These are phyloP conservation scores for Hypomyces perniciosus DNA, from an alignment of 2,329 filamentous ascomycete genomes.

Conservation along the genomic window DNA sequence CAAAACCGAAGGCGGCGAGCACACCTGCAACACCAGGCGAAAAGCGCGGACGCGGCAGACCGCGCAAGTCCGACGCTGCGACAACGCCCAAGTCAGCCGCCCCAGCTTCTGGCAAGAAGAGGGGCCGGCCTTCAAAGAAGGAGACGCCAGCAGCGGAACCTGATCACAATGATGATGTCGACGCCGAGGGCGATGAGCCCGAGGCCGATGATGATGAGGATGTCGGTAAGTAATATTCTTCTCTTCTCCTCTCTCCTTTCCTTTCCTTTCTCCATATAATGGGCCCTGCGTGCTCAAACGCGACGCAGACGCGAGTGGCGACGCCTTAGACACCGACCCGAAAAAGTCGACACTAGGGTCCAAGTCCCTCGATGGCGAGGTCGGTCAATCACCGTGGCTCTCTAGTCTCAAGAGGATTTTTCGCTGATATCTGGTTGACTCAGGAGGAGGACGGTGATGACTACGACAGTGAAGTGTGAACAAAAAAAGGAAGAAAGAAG, in stretches of 20 bases:
- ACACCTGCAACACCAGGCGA: slow-evolving; percentile 13
- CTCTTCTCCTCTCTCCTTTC: not conserved
- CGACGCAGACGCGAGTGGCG: slow-evolving; percentile 6
- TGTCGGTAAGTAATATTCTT: not conserved
- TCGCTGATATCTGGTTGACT: slow-evolving; percentile 20
- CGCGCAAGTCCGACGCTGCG: slow-evolving; percentile 22
- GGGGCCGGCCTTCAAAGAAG: slow-evolving; percentile 5
- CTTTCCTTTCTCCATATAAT: no score
- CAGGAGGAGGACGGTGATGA: slow-evolving; percentile 18
- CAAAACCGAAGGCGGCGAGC: slow-evolving; percentile 12
- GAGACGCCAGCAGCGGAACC: slow-evolving; percentile 23
- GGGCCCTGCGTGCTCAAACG: not conserved
- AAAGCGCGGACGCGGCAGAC: slow-evolving; percentile 23
- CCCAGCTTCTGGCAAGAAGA: not conserved
- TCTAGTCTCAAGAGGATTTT: slow-evolving; percentile 19
- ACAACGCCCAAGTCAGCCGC: slow-evolving; percentile 15
- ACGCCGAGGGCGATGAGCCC: slow-evolving; percentile 15
- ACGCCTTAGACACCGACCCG: not conserved
- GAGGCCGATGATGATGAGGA: slow-evolving; percentile 9
- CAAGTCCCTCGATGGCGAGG: slow-evolving; percentile 20
- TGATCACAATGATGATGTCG: slow-evolving; percentile 16
- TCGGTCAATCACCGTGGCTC: slow-evolving; percentile 20
- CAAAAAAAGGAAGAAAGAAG: not conserved
- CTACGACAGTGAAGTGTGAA: slow-evolving; percentile 16
- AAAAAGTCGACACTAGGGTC: slow-evolving; percentile 6